These are phyloP conservation scores for Russula griseocarnosa DNA, from an alignment of 768 basidiomycete species.

Conservation along the genomic window DNA sequence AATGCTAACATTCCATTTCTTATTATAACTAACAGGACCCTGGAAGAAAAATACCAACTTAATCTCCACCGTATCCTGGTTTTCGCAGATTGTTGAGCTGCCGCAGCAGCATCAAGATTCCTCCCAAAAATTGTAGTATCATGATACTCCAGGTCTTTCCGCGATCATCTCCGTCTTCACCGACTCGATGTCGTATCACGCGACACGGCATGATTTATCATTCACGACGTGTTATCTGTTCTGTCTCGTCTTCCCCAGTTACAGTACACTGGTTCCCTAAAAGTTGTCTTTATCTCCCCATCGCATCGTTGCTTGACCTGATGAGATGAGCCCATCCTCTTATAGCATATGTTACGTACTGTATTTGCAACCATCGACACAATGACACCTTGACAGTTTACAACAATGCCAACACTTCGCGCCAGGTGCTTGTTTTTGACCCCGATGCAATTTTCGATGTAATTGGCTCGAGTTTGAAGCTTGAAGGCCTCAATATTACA, in stretches of 20 bases:
- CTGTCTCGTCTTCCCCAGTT: not conserved
- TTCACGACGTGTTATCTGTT: not conserved
- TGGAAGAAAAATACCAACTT: slow-evolving; percentile 72
- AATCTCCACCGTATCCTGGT: slow-evolving; percentile 77
- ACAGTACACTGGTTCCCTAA: not conserved
- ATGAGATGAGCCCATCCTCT: not conserved
- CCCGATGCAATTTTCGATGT: no score
- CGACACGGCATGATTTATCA: not conserved
- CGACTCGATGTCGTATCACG: not conserved
- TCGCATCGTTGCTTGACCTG: not conserved
- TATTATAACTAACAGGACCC: slow-evolving; percentile 41
- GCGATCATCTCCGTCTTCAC: not conserved
- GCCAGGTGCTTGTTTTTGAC: no score
- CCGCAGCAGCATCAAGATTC: slow-evolving; percentile 21
- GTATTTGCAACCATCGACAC: no score
- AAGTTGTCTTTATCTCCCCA: not conserved
- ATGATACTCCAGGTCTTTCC: not conserved
- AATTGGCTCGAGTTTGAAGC: no score
- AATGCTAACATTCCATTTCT: not conserved
- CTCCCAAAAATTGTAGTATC: slow-evolving; percentile 24
- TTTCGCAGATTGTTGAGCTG: slow-evolving; percentile 82
- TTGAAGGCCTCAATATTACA: not conserved
- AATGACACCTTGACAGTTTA: no score
- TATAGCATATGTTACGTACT: no score
- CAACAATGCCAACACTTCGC: no score